Conservation (phyloP, 768 basidiomycete species). For the Calocybe gangraenosa region DNA sequence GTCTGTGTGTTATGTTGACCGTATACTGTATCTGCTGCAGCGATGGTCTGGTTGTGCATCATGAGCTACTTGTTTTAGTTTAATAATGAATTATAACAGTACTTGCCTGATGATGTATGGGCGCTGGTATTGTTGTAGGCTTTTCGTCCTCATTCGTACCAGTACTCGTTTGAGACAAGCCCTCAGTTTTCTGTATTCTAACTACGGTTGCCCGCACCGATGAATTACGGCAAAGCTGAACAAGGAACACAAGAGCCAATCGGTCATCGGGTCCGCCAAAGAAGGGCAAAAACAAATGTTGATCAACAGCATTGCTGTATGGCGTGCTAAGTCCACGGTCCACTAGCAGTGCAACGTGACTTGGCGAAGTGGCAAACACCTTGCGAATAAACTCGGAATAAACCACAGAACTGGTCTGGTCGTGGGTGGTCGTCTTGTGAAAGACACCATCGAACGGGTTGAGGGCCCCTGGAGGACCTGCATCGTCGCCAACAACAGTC, state of each 20-base stretch:
- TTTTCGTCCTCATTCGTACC: conserved; percentile 21
- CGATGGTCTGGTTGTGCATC: conserved; percentile 31
- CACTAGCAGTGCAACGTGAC: conserved; percentile 83
- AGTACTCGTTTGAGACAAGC: conserved; percentile 24
- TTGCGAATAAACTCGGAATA: conserved; percentile 85
- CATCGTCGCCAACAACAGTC: conserved; percentile 21
- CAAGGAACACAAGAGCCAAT: conserved; percentile 72
- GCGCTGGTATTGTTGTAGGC: conserved; percentile 1
- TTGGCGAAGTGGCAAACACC: conserved; percentile 67
- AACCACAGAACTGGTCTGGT: conserved; percentile 49
- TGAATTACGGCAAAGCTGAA: conserved; percentile 68
- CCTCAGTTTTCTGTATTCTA: conserved; percentile 47
- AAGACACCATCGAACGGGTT: conserved; percentile 84
- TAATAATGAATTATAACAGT: not conserved
- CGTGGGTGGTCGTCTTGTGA: conserved; percentile 42
- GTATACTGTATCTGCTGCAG: conserved; percentile 70
- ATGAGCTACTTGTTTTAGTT: too few species aligned
- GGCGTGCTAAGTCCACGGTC: conserved; percentile 53
- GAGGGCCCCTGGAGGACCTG: conserved; percentile 22
- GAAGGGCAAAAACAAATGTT: conserved; percentile 84
- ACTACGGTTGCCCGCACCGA: conserved; percentile 71
- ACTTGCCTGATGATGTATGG: conserved; percentile 29
- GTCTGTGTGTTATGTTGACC: conserved; percentile 59
- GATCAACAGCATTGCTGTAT: conserved; percentile 22
- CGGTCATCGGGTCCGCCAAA: conserved; percentile 95